These are phyloP conservation scores for Paratinospora sagittata DNA, from an alignment of 164 flowering plant species.

Conservation along the genomic window DNA sequence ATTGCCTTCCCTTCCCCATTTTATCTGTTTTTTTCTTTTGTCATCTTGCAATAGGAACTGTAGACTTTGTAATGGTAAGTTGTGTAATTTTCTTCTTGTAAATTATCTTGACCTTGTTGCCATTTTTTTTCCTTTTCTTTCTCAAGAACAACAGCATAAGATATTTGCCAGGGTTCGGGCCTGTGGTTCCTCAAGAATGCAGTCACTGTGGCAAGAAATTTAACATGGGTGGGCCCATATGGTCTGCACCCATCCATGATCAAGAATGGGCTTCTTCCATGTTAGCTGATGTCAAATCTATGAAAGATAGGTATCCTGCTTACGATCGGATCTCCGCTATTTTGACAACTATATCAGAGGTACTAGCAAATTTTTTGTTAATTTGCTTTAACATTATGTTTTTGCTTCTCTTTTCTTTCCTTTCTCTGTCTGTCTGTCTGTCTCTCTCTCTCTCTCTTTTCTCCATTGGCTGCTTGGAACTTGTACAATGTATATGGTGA, in stretches of 20 bases:
- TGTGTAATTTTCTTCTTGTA: neutral
- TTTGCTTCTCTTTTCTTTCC: neutral
- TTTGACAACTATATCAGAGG: constrained; percentile 92
- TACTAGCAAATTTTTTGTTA: constrained; percentile 15
- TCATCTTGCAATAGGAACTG: neutral
- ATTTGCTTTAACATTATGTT: neutral
- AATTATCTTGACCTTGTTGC: neutral
- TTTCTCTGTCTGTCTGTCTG: too few relatives aligned
- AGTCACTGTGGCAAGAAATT: constrained; percentile 84
- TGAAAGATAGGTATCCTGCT: constrained; percentile 81
- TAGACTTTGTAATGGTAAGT: neutral
- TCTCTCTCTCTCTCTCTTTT: too few relatives aligned
- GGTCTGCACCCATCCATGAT: constrained; percentile 98
- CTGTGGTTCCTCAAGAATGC: constrained; percentile 88
- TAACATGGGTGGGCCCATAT: constrained; percentile 95
- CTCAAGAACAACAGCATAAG: constrained; percentile 64
- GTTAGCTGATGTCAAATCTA: constrained; percentile 60
- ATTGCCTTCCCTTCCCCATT: neutral
- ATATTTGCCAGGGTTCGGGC: constrained; percentile 90
- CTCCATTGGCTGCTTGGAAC: neutral
- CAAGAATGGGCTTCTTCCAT: constrained; percentile 87
- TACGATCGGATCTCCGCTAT: constrained; percentile 83
- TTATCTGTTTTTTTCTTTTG: neutral
- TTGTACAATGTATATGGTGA: neutral
- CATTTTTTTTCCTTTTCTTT: constrained; percentile 8